phyloP scores from a whole-genome alignment of 768 basidiomycete species.

The Auriculariales sp. region DNA sequence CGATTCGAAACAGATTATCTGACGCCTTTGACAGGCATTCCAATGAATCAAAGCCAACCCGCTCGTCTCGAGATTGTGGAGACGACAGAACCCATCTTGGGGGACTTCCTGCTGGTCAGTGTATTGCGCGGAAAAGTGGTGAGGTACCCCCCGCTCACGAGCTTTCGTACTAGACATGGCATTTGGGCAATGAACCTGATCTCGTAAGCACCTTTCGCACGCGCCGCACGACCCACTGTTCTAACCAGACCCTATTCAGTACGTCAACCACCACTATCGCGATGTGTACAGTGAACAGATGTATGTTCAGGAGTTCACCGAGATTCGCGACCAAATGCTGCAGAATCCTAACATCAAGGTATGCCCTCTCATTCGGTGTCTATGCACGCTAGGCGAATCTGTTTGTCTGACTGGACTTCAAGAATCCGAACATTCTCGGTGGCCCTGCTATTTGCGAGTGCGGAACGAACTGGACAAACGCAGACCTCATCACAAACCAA shows the following conservation, averaged over 20 bases:
- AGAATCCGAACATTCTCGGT: not conserved
- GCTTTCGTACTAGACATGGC: not conserved
- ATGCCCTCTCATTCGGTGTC: not conserved
- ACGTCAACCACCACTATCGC: not conserved
- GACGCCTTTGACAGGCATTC: not conserved
- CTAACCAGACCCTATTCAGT: not conserved
- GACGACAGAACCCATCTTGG: not conserved
- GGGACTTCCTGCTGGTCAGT: not conserved
- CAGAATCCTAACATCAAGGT: not conserved
- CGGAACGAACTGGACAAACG: not conserved
- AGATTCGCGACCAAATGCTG: not conserved
- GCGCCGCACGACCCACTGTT: not conserved
- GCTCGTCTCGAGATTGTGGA: not conserved
- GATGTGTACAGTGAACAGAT: not conserved
- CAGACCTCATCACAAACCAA: too few relatives aligned
- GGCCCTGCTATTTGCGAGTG: not conserved
- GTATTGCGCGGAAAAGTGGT: not conserved
- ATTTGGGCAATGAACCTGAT: not conserved
- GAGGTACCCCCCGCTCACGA: not conserved
- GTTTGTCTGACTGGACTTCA: not conserved
- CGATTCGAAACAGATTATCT: not conserved
- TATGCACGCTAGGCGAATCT: not conserved
- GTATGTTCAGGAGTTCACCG: not conserved
- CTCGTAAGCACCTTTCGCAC: not conserved
- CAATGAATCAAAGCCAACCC: not conserved